Base-by-base conservation (phyloP, 2,329 filamentous ascomycete species). In the Aspergillus sp. region DNA sequence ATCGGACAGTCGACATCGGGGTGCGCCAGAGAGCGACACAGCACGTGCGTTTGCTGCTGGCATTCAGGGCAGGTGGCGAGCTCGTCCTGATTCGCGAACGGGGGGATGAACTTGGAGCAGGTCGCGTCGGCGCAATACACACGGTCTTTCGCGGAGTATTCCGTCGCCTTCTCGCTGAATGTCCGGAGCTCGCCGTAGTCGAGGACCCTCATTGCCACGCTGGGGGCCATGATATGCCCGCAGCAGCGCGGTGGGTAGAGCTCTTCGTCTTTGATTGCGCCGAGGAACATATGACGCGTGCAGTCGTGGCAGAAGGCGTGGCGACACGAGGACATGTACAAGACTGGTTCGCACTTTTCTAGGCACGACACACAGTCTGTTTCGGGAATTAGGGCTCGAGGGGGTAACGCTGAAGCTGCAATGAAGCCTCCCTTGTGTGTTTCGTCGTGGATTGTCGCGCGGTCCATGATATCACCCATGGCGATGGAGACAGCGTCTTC, bases 181-280 rank as follows among this genome's bases (percentile, higher is more conserved):
- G 16, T 3, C 11, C 14, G 14, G n/a, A 46, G 16, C 9, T 32
- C 29, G 16, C 9, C 16, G 17, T 17, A 46, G 16, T 46, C 17
- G 9, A 46, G 29, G 14, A 46, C 11, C 6, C n/a, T 17, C n/a
- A 32, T 29, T 4, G 29, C 44, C 3, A 31, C 34, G 4, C 16
- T 16, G 2, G 29, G 23, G 10, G 23, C 6, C 3, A 46, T 32
- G 16, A 21, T 17, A 2, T 23, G 44, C 3, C 44, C 25, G 14
- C 44, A 46, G 14, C 44, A 46, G 44, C 44, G 44, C 4, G 44
- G 44, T 7, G 44, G 44, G 17, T 32, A 46, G 6, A 46, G 44
- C 23, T 32, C 29, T 34, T 46, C 44, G 17, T 46, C 44, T 46
- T n/a, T 46, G 14, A 19, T 46, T 1, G 44, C n/a, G 13, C 23